Base-by-base conservation (phyloP, 352 stramenopile species). In the Thalassiosira ordinaria region DNA sequence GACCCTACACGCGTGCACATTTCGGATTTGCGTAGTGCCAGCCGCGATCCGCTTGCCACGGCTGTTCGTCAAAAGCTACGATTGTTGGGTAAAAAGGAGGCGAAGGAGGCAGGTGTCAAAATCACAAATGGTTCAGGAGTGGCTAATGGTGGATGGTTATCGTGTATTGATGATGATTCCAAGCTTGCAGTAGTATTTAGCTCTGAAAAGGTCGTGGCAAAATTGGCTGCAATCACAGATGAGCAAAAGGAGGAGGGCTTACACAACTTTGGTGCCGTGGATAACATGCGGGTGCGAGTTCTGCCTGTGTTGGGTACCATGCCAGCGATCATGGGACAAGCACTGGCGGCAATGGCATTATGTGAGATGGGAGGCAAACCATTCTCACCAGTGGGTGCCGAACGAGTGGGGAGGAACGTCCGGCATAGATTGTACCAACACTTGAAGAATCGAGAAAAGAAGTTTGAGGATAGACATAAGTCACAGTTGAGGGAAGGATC, bases 1-100 rank as follows among this genome's bases (percentile, higher is more conserved):
- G 97, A 99, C 84, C 95, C 97, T 18, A 99, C 97, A 33, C 91
- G 88, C 18, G 87, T 99, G 27, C 97, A 99, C 82, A 98, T 99
- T 79, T 96, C 94, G 8, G 94, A 97, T 61, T 94, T 99, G 47
- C 94, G 93, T 53, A 97, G 98, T 64, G 95, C 95, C 31, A 89
- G 89, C 89, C 92, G 93, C 49, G 97, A 99, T 88, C 96, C 96
- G 27, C 84, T 99, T 29, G 97, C 97, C 16, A 96, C 91, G 26
- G 98, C 98, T 80, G 95, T 99, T 66, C 94, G 97, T 18, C 98
- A 97, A 89, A 96, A 96, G 51, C 81, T 99, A 22, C 97, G 96
- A 79, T 91, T 97, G 22, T 86, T 99, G 47, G 96, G 96, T 61
- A 86, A 84, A 68, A 67, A 78, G 31, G 44, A 80, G 27, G 47